Base-by-base conservation (phyloP, 805 yeast genomes). In the Candida alai region DNA sequence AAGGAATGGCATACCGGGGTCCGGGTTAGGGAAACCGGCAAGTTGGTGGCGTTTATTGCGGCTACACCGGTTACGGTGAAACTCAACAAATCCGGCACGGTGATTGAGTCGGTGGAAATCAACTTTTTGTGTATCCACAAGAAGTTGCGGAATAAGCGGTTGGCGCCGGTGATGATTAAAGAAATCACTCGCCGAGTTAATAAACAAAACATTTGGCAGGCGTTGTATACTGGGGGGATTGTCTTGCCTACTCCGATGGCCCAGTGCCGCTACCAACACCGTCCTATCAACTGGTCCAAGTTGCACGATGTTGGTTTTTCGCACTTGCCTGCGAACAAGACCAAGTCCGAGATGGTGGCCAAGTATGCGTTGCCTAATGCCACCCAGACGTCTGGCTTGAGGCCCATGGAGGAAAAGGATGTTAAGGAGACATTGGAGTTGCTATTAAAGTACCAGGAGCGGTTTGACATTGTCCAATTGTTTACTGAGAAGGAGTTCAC, bases 171-270 rank as follows among this genome's bases (percentile, higher is more conserved):
- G 9, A 67, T 93, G 50, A 93, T 93, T 58, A 84, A 84, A 51
- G 98, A 93, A 60, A 83, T 93, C 45, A 93, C 97, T 4, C 74
- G 98, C 54, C 73, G 97, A 47, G 93, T 93, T 43, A 90, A 93
- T 60, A 72, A 76, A 42, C 70, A 72, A 28, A 76, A 84, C 39
- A 84, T 89, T 40, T 93, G 97, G 96, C 97, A 89, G 58, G 98
- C 97, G 0, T 71, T 93, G 40, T 87, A 86, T 60, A 90, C 98
- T 7, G 95, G 90, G 0, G 98, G 97, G 8, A 78, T 80, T 3
- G 80, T 87, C 2, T 68, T 93, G 37, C 98, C 98, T 15, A 79
- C 89, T n/a, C 98, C 98, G 0, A 76, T 90, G 4, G 68, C 95
- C 9, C 78, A 86, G 2, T 81, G 94, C 55, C 74, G 97, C 41